Evolutionary conservation across 1,284 basidiomycete genomes (phyloP).

Genomic region (Marasmius fiardii): DNA sequence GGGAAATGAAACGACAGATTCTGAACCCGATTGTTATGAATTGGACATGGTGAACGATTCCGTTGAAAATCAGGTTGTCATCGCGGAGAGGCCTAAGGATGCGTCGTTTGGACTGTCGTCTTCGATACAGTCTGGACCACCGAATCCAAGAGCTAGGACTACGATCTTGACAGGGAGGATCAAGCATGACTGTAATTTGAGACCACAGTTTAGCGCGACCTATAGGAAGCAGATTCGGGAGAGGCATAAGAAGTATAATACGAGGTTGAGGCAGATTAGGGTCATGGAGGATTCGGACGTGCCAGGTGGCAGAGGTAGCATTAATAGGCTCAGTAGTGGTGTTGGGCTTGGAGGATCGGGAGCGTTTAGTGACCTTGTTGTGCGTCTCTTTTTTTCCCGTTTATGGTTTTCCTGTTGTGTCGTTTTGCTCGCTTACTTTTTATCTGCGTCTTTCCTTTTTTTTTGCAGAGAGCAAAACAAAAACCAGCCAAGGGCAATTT

Average conservation of each 20-base stretch:
- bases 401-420: no score
- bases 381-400: conserved; percentile 33
- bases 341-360: conserved; percentile 40
- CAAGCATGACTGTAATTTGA: conserved; percentile 70
- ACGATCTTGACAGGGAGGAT: conserved; percentile 73
- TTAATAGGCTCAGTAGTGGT: conserved; percentile 64
- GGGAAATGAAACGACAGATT: conserved; percentile 28
- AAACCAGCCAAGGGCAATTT: conserved; percentile 67
- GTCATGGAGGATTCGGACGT: conserved; percentile 57
- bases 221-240: conserved; percentile 67
- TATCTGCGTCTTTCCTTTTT: background rate
- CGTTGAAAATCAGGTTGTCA: conserved; percentile 75
- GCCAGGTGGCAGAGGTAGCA: conserved; percentile 58
- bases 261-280: conserved; percentile 54
- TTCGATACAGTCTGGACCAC: conserved; percentile 26
- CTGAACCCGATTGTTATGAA: conserved; percentile 65
- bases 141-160: conserved; percentile 58
- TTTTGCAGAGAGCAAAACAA: conserved; percentile 53
- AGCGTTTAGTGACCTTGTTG: conserved; percentile 60
- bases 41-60: conserved; percentile 74
- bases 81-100: conserved; percentile 72
- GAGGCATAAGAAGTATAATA: conserved; percentile 58
- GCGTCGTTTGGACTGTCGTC: conserved; percentile 38
- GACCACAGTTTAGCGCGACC: conserved; percentile 57
- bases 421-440: background rate